Conservation (phyloP, 768 basidiomycete species). For the Cystobasidium tubakii region DNA sequence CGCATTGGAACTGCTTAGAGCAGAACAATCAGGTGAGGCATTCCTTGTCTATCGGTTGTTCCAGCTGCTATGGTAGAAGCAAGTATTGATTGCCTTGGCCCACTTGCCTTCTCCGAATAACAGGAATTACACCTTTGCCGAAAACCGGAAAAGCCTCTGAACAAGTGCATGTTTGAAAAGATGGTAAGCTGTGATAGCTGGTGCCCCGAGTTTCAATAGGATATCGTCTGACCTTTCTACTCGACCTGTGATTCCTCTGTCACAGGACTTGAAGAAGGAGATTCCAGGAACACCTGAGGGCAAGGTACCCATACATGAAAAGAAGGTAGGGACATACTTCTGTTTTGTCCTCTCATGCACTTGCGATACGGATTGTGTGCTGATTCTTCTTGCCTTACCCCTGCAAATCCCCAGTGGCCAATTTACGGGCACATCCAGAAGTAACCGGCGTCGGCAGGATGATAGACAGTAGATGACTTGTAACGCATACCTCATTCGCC, state of each 20-base stretch:
- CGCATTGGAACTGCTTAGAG: conserved; percentile 92
- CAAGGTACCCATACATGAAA: conserved; percentile 78
- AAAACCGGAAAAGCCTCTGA: conserved; percentile 76
- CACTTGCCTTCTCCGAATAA: background rate
- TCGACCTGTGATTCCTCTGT: background rate
- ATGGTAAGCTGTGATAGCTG: conserved; percentile 53
- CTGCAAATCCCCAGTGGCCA: conserved; percentile 51
- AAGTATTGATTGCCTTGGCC: no score
- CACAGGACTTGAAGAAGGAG: conserved; percentile 77
- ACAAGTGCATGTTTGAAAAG: conserved; percentile 93
- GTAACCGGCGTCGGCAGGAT: conserved; percentile 49
- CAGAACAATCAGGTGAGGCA: conserved; percentile 78
- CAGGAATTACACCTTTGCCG: conserved; percentile 87
- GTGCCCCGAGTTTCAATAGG: background rate
- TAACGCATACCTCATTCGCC: background rate
- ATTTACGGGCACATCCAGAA: conserved; percentile 80
- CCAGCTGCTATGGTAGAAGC: no score
- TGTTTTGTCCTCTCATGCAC: conserved; percentile 46
- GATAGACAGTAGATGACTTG: background rate
- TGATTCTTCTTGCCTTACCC: background rate
- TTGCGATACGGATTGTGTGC: background rate
- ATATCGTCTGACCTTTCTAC: background rate
- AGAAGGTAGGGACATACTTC: conserved; percentile 51
- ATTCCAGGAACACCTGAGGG: conserved; percentile 83
- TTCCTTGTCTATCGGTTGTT: no score